Evolutionary conservation across 371 early-diverging fungal species (phyloP), one percentile per base, ranked within the genome.

Genomic region (Saksenaea vasiformis): DNA sequence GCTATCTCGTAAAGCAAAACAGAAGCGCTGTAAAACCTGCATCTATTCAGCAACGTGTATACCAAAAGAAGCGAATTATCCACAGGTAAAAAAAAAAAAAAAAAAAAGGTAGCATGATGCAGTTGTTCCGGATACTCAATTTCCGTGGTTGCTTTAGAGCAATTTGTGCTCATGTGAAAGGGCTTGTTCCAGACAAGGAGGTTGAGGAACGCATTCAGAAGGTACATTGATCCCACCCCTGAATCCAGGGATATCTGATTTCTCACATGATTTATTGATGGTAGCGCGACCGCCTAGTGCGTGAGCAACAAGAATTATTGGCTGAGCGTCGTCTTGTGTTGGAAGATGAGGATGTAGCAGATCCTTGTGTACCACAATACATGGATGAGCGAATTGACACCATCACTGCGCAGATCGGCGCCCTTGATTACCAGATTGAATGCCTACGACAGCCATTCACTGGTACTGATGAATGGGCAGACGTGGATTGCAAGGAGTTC

Each of bases 331-430:
- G 87, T 24, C 60, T 80, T 1, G 83, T 88, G 1, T 79, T 91
- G 2, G 63, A 65, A 22, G 85, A 84, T 17, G 80, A 84, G 54
- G 51, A n/a, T 22, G 22, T 22, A 11, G 22, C 26, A 4, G 71
- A 38, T 66, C 70, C 72, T 71, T 67, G 79, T 11, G 70, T 76
- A 26, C 73, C 78, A 7, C 76, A 76, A 34, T 90, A 92, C 71
- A 90, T 92, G 90, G 91, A 93, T 60, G 93, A 93, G 44, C 88
- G 92, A 7, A 82, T 96, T 35, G 87, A 72, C 39, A 27, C 65
- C 5, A 76, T 77, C 22, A 77, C 73, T 13, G 11, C 69, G 7
- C 60, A 76, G 35, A 27, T 75, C 9, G 73, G 73, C 34, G 56
- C 53, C 10, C 44, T 74, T 2, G 58, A 65, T 11, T 65, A 69